Conservation (phyloP, 192 early-diverging fungal species). For the Backusella circina region DNA sequence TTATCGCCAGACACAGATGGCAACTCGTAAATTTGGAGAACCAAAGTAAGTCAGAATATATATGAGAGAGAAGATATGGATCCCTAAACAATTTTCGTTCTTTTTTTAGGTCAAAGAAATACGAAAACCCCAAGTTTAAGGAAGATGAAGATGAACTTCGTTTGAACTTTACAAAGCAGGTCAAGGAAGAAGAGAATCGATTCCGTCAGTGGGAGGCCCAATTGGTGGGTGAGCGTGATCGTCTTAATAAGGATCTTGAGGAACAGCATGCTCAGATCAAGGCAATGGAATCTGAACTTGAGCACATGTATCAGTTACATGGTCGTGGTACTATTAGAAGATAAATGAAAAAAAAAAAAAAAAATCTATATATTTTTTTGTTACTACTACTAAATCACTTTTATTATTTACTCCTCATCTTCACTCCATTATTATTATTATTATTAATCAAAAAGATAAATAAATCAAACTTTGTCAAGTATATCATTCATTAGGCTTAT, state of each 20-base stretch:
- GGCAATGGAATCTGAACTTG: constrained; percentile 84
- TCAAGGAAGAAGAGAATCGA: constrained; percentile 92
- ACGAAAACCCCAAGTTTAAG: constrained; percentile 93
- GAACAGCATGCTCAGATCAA: constrained; percentile 92
- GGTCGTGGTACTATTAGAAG: constrained; percentile 28
- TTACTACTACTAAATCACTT: neutral
- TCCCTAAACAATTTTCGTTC: too few relatives aligned
- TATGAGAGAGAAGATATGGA: too few relatives aligned
- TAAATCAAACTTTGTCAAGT: neutral
- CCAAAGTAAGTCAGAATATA: constrained; percentile 60
- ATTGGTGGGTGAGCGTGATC: constrained; percentile 96
- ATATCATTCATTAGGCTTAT: neutral
- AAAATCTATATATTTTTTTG: neutral
- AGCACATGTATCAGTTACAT: constrained; percentile 28
- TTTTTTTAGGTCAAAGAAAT: constrained; percentile 59
- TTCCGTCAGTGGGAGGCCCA: constrained; percentile 99
- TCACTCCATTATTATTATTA: neutral
- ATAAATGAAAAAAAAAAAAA: neutral
- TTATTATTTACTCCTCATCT: neutral
- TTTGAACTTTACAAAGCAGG: constrained; percentile 97
- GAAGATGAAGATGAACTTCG: constrained; percentile 96
- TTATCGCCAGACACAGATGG: constrained; percentile 83
- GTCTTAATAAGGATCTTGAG: constrained; percentile 98
- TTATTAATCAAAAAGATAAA: neutral
- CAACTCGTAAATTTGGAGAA: constrained; percentile 84